phyloP scores from a whole-genome alignment of 257 asterid species.

The Parsonsia alboflavescens region DNA sequence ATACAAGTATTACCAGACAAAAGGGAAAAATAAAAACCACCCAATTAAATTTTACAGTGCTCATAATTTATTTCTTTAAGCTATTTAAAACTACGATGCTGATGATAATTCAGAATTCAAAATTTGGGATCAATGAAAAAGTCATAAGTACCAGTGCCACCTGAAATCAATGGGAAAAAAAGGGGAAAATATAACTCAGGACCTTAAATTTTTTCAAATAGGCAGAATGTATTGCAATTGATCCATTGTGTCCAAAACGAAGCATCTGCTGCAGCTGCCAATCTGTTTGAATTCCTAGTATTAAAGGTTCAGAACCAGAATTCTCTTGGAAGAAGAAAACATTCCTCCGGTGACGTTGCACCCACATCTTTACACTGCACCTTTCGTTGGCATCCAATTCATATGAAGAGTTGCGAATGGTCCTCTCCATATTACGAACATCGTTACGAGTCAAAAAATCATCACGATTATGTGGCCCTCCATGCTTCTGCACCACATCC shows the following conservation, averaged over 20 bases:
- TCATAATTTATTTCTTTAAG: no score
- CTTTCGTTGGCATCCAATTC: conserved; percentile 35
- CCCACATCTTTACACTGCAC: conserved; percentile 50
- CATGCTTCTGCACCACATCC: conserved; percentile 55
- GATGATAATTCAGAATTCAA: background rate
- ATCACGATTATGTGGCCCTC: conserved; percentile 48
- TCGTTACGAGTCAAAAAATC: conserved; percentile 50
- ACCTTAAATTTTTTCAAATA: conserved; percentile 43
- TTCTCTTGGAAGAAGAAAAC: conserved; percentile 42
- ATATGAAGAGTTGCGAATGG: conserved; percentile 29
- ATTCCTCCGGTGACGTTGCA: conserved; percentile 42
- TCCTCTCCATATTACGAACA: conserved; percentile 55
- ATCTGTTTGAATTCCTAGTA: conserved; percentile 48
- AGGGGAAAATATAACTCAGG: conserved; percentile 1
- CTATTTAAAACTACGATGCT: no score
- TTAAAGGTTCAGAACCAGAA: conserved; percentile 28
- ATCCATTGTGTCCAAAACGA: conserved; percentile 42
- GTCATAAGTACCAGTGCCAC: background rate
- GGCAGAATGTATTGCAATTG: conserved; percentile 34
- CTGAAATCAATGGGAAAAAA: background rate
- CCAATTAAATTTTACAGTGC: no score
- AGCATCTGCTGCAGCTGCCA: conserved; percentile 65
- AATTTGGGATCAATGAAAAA: background rate
- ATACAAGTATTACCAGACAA: no score
- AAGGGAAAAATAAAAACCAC: no score